These are phyloP conservation scores for Davidsoniella australis DNA, from an alignment of 2,329 filamentous ascomycete species.

Conservation along the genomic window DNA sequence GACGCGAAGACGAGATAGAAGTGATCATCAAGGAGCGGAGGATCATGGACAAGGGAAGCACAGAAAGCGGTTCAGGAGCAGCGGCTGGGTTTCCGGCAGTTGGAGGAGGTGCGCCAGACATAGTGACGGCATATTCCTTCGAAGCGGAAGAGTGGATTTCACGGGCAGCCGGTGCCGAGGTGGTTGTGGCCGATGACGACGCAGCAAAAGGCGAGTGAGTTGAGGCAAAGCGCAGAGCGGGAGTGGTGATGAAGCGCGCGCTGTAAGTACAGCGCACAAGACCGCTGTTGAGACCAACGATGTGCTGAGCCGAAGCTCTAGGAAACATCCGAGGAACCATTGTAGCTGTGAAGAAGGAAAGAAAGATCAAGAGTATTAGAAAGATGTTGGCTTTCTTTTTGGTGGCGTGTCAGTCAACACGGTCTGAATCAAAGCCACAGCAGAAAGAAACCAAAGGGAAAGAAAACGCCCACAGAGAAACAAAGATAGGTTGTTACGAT, in stretches of 20 bases:
- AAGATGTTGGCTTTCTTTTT: no score
- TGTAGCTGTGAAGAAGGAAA: not conserved
- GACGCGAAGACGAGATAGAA: constrained; percentile 49
- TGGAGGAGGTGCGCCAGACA: not conserved
- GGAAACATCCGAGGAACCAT: not conserved
- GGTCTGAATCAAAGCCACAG: no score
- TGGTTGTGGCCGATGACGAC: not conserved
- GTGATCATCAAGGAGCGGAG: constrained; percentile 54
- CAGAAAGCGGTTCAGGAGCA: constrained; percentile 33
- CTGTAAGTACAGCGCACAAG: not conserved
- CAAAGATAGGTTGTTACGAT: no score
- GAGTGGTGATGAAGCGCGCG: not conserved
- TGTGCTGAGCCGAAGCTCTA: constrained; percentile 2
- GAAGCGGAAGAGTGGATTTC: constrained; percentile 9
- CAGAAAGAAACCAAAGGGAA: no score
- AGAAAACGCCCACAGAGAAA: no score
- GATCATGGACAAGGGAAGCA: constrained; percentile 48
- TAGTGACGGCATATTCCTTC: constrained; percentile 9
- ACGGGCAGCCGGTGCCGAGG: not conserved
- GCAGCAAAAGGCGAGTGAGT: not conserved
- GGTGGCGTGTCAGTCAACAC: no score
- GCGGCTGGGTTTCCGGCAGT: constrained; percentile 7
- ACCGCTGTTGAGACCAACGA: not conserved
- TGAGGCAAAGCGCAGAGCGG: not conserved
- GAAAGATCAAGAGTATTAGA: no score